Base-by-base conservation (phyloP, 148 eudicot species). In the Silene latifolia region DNA sequence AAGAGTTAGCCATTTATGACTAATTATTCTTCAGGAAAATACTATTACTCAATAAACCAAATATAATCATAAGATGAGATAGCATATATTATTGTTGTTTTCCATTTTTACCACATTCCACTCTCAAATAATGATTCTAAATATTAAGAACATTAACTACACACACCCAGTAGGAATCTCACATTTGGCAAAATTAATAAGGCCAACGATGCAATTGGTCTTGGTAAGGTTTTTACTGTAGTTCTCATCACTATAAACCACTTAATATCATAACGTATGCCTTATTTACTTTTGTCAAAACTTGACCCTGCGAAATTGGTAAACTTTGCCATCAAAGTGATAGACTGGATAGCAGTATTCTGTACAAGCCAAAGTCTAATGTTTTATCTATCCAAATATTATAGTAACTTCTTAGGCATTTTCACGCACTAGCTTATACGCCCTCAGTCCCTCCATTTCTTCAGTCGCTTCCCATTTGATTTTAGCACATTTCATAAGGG, bases 1-100 rank as follows among this genome's bases (percentile, higher is more conserved):
- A 81, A 67, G 69, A 65, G 64, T 42, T 24, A 71, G 69, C 59
- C 68, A 48, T 35, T 8, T 29, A 18, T 39, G 46, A 75, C 14
- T 39, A 58, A 27, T 17, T 32, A 65, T 19, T 32, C 18, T 65
- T 35, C 47, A 17, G 17, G 11, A 18, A 65, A 32, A 60, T 60
- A n/a, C 14, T 60, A 20, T 60, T 11, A 60, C 64, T 20, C 14
- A 20, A 32, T 32, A 39, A 39, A 39, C 8, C 44, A 39, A 39
- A 39, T 39, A 39, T 35, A 17, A 63, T 63, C 15, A 63, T 17
- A 39, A 17, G 3, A 66, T 35, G 51, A 66, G 51, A 66, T 18
- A 66, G 48, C 51, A 39, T 66, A 66, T 66, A 32, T 39, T 39
- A 9, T 35, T 14, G 47, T 13, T 65, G 18, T 35, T 65, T 35